These are phyloP conservation scores for Tetradesmus lagerheimii DNA, from an alignment of 139 green algal genomes.

Conservation along the genomic window DNA sequence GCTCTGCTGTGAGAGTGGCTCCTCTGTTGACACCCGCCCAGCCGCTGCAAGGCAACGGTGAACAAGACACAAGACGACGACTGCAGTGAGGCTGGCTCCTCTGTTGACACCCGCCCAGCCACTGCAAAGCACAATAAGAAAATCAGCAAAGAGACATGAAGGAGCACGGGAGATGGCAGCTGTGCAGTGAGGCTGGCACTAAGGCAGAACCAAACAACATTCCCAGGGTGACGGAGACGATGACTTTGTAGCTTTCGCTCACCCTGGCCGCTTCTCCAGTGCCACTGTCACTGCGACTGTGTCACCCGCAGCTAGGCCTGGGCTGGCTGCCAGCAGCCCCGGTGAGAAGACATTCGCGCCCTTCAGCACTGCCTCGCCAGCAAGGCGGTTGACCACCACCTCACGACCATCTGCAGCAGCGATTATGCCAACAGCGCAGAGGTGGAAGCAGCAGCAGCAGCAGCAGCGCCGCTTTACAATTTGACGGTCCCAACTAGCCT, in stretches of 20 bases:
- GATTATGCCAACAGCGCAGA: too few species aligned
- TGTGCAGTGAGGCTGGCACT: too few species aligned
- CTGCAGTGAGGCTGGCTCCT: too few species aligned
- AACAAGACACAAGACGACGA: neutral
- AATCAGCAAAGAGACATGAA: too few species aligned
- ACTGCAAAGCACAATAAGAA: neutral
- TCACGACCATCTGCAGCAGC: slow-evolving; percentile 20
- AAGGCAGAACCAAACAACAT: too few species aligned
- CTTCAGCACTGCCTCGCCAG: slow-evolving; percentile 87
- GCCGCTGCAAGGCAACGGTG: neutral
- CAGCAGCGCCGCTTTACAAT: too few species aligned
- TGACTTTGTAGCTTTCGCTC: neutral
- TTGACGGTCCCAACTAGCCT: too few species aligned
- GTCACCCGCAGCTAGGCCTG: slow-evolving; percentile 75
- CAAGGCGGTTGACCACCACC: slow-evolving; percentile 83
- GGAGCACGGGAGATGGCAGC: too few species aligned
- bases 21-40: slow-evolving; percentile 42
- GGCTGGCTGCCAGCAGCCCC: slow-evolving; percentile 76
- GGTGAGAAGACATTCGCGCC: slow-evolving; percentile 86
- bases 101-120: too few species aligned
- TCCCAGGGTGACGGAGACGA: too few species aligned
- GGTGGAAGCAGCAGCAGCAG: neutral
- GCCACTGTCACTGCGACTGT: slow-evolving; percentile 81
- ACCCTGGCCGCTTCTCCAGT: slow-evolving; percentile 59
- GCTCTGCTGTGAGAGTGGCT: neutral